Evolutionary conservation across 345 rosid species (phyloP).

Genomic region (Rhizophora apiculata): DNA sequence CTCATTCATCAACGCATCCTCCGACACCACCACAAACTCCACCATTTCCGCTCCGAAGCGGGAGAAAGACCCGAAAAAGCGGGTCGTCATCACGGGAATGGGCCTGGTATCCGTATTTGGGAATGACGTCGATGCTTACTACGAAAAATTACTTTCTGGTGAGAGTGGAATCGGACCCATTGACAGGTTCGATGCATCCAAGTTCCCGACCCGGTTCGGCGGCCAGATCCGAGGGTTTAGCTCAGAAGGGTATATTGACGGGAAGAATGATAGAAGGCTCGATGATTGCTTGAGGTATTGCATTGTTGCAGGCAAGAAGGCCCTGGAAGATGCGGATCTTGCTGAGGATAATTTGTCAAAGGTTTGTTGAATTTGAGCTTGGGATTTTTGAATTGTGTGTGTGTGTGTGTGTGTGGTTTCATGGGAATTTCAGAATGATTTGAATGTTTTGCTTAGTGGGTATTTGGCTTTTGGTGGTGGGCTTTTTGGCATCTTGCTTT

Average conservation of each 20-base stretch:
- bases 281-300: constrained; percentile 97
- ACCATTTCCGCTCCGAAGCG: constrained; percentile 75
- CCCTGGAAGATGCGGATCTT: constrained; percentile 83
- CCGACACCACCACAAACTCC: constrained; percentile 13
- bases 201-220: constrained; percentile 92
- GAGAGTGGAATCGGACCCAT: constrained; percentile 87
- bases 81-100: constrained; percentile 94
- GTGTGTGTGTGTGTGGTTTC: not conserved
- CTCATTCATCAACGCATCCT: constrained; percentile 48
- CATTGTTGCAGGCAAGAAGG: constrained; percentile 97
- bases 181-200: constrained; percentile 93
- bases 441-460: not conserved
- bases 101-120: constrained; percentile 97
- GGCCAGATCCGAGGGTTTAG: constrained; percentile 96
- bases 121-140: constrained; percentile 77
- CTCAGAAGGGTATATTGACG: constrained; percentile 80
- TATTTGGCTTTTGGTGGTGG: not conserved
- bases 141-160: constrained; percentile 78
- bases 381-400: too few relatives aligned
- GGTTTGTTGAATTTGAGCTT: constrained; percentile 32
- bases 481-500: not conserved
- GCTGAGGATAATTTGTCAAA: constrained; percentile 66
- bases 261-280: constrained; percentile 90
- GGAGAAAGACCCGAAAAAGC: constrained; percentile 88
- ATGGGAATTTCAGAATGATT: not conserved